A percentile compares a stretch with the other conserved stretches of the same genome.
These are phyloP conservation scores for Rhizopus arrhizus DNA, from an alignment of 371 early-diverging fungal genomes.

Conservation along the genomic window DNA sequence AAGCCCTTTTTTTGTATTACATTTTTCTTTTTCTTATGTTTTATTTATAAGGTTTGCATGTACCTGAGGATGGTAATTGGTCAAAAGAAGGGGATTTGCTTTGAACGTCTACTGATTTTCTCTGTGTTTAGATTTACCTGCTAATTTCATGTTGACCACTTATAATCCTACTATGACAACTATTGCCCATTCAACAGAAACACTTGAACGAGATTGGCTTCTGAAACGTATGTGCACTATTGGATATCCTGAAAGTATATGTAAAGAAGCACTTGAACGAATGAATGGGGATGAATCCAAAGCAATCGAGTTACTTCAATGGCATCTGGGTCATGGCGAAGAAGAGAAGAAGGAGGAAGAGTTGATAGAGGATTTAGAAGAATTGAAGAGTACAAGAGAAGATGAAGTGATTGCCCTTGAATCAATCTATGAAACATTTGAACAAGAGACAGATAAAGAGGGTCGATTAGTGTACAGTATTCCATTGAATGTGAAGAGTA, in stretches of 20 bases:
- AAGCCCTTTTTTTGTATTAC: constrained; percentile 24
- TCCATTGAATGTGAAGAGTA: constrained; percentile 20
- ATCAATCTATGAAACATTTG: constrained; percentile 63
- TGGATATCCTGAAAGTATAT: constrained; percentile 60
- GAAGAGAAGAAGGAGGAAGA: constrained; percentile 30
- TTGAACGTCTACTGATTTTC: not conserved
- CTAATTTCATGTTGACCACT: constrained; percentile 61
- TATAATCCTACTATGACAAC: constrained; percentile 68
- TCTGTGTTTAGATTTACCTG: constrained; percentile 57
- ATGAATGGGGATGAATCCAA: constrained; percentile 51
- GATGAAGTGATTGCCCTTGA: constrained; percentile 66
- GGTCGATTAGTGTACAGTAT: constrained; percentile 26
- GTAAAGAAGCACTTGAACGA: constrained; percentile 51
- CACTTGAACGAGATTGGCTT: constrained; percentile 65
- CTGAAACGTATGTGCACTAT: constrained; percentile 62
- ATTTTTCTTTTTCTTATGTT: not conserved
- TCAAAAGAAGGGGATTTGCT: constrained; percentile 1
- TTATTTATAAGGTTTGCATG: constrained; percentile 64
- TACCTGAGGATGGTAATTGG: constrained; percentile 77
- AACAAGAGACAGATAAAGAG: constrained; percentile 25
- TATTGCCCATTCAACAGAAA: constrained; percentile 56
- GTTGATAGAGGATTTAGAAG: constrained; percentile 31
- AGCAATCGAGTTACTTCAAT: constrained; percentile 56
- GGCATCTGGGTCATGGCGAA: constrained; percentile 43
- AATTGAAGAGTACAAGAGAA: constrained; percentile 40